Base-by-base conservation (phyloP, 75 land plant genomes). In the Pinus taeda region DNA sequence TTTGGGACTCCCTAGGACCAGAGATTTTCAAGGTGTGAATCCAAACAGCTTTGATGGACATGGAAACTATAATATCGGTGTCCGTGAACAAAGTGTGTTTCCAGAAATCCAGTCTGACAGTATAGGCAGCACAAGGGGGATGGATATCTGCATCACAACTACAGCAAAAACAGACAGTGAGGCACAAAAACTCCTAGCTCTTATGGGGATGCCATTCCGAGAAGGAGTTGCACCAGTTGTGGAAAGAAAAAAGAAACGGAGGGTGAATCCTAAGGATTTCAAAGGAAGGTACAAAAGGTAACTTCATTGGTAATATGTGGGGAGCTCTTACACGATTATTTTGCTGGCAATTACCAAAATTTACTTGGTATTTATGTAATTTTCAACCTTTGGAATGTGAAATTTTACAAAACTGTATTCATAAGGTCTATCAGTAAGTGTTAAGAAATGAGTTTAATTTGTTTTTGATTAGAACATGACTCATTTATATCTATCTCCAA, bases 1-100 rank as follows among this genome's bases (percentile, higher is more conserved):
- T 79, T 82, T 95, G 82, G 98, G 89, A 15, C 88, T 95, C 67
- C 98, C 98, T 22, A 83, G 98, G 59, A 91, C 93, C 3, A 81
- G 96, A 70, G 98, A 95, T 80, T 95, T 95, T 69, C 92, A 88
- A 61, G 98, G 98, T 24, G 85, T 91, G 15, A 95, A 85, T 75
- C 88, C 96, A 0, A 91, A 92, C 80, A 93, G 96, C 85, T 95
- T 95, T 77, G 98, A 95, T 81, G 98, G 98, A 36, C 82, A 88
- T 75, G 98, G 96, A n/a, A 95, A 95, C 76, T 95, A 86, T 85
- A 90, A 81, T 76, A 79, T 95, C 21, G 98, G 98, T 29, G 74
- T 95, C 59, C 75, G 79, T 12, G 98, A 95, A 15, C 94, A 91
- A 75, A 85, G 85, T 76, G 98, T 93, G 71, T 95, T 95, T 76